These are phyloP conservation scores for Sungouiella blattae DNA, from an alignment of 805 yeast genomes.

Conservation along the genomic window DNA sequence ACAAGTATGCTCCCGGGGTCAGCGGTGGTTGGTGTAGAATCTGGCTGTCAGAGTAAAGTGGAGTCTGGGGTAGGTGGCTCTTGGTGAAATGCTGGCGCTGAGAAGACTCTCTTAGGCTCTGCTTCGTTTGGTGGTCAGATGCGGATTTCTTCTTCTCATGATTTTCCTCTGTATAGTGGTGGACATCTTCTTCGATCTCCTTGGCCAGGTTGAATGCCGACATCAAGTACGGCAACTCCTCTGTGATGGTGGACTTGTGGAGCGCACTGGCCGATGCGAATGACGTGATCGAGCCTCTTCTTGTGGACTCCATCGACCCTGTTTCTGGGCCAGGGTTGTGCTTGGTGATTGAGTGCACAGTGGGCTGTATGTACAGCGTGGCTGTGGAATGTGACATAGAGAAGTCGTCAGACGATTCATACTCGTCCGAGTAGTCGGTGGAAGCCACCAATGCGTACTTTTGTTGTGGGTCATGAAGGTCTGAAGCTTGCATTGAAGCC, in stretches of 20 bases:
- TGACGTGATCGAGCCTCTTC: slow-evolving; percentile 28
- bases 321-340: not conserved
- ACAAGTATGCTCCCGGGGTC: slow-evolving; percentile 28
- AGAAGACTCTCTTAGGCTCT: not conserved
- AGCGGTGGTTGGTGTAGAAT: slow-evolving; percentile 18
- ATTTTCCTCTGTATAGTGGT: slow-evolving; percentile 15
- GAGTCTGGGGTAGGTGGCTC: slow-evolving; percentile 27
- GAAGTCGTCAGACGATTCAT: slow-evolving; percentile 25
- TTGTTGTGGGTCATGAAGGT: not conserved
- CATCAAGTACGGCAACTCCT: slow-evolving; percentile 64
- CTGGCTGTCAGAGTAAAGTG: slow-evolving; percentile 34
- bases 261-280: slow-evolving; percentile 34
- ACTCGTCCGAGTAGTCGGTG: slow-evolving; percentile 17
- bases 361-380: slow-evolving; percentile 27
- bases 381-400: slow-evolving; percentile 18
- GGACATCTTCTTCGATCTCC: slow-evolving; percentile 47
- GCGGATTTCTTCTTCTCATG: not conserved
- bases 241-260: slow-evolving; percentile 53
- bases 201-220: slow-evolving; percentile 65
- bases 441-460: not conserved
- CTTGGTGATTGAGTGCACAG: slow-evolving; percentile 39
- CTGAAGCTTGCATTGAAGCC: no score
- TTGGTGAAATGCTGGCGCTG: slow-evolving; percentile 17
- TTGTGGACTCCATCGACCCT: slow-evolving; percentile 7
- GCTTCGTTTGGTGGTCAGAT: not conserved